Evolutionary conservation across 176 grass and related monocot species (phyloP).

Genomic region (Rhynchospora tenuis): DNA sequence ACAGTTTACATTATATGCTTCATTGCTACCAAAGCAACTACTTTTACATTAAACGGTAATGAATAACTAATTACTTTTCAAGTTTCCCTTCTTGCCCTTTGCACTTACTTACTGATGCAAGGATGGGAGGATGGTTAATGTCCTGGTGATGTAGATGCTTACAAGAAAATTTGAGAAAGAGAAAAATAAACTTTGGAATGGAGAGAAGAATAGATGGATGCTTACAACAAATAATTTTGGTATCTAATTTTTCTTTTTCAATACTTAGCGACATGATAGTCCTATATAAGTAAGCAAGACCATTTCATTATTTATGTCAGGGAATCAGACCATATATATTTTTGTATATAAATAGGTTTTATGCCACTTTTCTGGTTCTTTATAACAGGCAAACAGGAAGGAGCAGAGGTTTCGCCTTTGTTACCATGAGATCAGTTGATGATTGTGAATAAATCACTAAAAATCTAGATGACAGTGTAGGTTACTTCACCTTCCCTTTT

Average conservation of each 20-base stretch:
- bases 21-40: too few species aligned
- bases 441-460: conserved; percentile 73
- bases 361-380: conserved; percentile 46
- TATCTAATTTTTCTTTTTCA: not conserved
- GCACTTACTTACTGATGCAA: too few species aligned
- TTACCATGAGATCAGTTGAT: conserved; percentile 71
- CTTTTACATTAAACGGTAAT: too few species aligned
- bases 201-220: not conserved
- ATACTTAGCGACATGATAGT: not conserved
- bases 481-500: not conserved
- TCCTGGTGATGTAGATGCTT: too few species aligned
- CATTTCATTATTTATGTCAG: not conserved
- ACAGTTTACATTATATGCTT: too few species aligned
- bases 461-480: conserved; percentile 78
- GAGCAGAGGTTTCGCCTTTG: conserved; percentile 94
- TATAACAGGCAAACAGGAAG: conserved; percentile 77
- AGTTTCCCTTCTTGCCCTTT: too few species aligned
- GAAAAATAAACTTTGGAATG: not conserved
- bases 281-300: not conserved
- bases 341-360: not conserved
- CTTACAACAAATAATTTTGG: not conserved
- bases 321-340: not conserved
- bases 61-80: too few species aligned
- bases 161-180: not conserved
- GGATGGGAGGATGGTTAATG: too few species aligned